A percentile compares a stretch with the other conserved stretches of the same genome.
Evolutionary conservation across 805 yeast species (phyloP).

Genomic region (Candida sonorensis): DNA sequence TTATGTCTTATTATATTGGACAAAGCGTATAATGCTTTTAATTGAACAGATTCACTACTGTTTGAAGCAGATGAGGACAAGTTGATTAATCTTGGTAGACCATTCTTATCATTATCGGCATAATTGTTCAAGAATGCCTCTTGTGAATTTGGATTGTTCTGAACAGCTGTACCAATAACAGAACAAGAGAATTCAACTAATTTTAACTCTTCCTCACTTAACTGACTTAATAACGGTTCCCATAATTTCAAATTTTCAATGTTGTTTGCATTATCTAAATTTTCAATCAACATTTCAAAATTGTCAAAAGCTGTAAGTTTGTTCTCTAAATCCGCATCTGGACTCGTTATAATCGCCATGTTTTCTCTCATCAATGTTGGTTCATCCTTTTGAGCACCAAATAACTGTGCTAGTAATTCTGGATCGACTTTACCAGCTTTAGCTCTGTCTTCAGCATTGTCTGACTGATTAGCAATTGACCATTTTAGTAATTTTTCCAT

Average conservation of each 20-base stretch:
- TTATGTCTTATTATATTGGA: conserved; percentile 70
- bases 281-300: conserved; percentile 89
- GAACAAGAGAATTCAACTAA: conserved; percentile 60
- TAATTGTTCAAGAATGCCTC: conserved; percentile 47
- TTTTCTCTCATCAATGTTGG: conserved; percentile 81
- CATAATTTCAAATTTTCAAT: conserved; percentile 78
- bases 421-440: conserved; percentile 72
- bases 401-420: conserved; percentile 68
- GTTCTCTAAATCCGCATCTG: conserved; percentile 53
- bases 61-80: conserved; percentile 27
- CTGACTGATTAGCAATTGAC: conserved; percentile 77
- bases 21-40: conserved; percentile 73
- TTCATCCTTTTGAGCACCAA: conserved; percentile 75
- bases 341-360: conserved; percentile 49
- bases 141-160: conserved; percentile 78
- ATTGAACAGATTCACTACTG: conserved; percentile 29
- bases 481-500: conserved; percentile 93
- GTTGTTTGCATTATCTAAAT: conserved; percentile 90
- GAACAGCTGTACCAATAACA: conserved; percentile 85
- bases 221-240: conserved; percentile 50
- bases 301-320: conserved; percentile 79
- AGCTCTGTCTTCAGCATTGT: conserved; percentile 60
- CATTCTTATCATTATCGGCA: conserved; percentile 29
- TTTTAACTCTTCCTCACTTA: conserved; percentile 36
- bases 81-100: conserved; percentile 38